Base-by-base conservation (phyloP, 768 basidiomycete species). In the Hericium erinaceus region DNA sequence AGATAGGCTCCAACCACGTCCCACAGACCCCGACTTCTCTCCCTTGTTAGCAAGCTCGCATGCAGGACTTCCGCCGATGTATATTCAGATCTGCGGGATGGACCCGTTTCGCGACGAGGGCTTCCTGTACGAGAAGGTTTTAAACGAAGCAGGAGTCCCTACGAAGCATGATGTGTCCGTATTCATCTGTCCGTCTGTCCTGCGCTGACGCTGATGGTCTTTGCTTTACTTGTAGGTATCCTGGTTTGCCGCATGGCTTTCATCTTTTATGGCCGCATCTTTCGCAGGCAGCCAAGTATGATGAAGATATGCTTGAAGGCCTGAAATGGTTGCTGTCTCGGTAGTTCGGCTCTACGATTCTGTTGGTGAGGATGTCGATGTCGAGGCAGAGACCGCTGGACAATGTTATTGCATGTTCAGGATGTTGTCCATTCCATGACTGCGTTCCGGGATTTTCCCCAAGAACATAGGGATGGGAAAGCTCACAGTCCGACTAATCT, bases 201-300 rank as follows among this genome's bases (percentile, higher is more conserved):
- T 4, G 18, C 20, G 24, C 22, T 8, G 28, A 20, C 13, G 49
- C 2, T 46, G 8, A 9, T 16, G 3, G 4, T 7, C 8, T 15
- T n/a, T 0, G 33, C n/a, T 8, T 7, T 4, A 26, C 7, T 26
- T 15, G 18, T 38, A 59, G 58, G 37, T 59, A 59, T 38, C 55
- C 58, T 15, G 58, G 58, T 3, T 15, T 56, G 13, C 58, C 58
- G 39, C 58, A 59, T 28, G 48, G 33, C 4, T 59, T 59, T 20
- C 22, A 52, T 4, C 18, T 26, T 18, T 18, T 37, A 9, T 33
- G 39, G 24, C 48, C 54, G 5, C 24, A 56, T 6, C 16, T 52
- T 15, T 44, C 57, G 20, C 40, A 38, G 7, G 39, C 52, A 7
- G n/a, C 11, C 11, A 59, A 56, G 48, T 56, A 26, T 8, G 28